Conservation (phyloP, 148 eudicot species). For the Amaranthus palmeri region DNA sequence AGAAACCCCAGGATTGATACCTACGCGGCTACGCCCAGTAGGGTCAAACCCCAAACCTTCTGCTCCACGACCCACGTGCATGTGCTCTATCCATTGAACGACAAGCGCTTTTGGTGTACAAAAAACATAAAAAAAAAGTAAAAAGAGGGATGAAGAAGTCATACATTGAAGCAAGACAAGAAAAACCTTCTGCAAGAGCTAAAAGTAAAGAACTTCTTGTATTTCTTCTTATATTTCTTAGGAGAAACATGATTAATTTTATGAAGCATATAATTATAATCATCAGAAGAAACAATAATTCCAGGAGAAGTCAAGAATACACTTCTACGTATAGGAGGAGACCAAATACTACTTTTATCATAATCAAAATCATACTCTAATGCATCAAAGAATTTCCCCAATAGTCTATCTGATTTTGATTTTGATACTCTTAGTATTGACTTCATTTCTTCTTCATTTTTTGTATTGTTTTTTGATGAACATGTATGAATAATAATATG, state of each 20-base stretch:
- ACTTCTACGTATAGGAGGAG: conserved; percentile 45
- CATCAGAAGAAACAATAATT: conserved; percentile 22
- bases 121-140: neutral
- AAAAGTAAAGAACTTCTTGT: neutral
- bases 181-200: conserved; percentile 14
- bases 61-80: no score
- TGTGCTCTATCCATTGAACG: no score
- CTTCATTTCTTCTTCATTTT: neutral
- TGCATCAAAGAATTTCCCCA: conserved; percentile 55
- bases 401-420: conserved; percentile 49
- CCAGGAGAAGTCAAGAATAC: conserved; percentile 40
- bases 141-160: neutral
- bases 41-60: no score
- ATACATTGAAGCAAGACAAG: conserved; percentile 20
- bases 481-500: no score
- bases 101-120: no score
- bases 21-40: no score
- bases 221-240: conserved; percentile 26
- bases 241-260: conserved; percentile 6
- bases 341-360: conserved; percentile 51
- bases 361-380: conserved; percentile 55
- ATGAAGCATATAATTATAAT: conserved; percentile 4
- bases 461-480: neutral
- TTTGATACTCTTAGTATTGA: conserved; percentile 33
- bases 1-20: no score